Evolutionary conservation across 1,284 basidiomycete species (phyloP).

Genomic region (Anthracocystis walkeri): DNA sequence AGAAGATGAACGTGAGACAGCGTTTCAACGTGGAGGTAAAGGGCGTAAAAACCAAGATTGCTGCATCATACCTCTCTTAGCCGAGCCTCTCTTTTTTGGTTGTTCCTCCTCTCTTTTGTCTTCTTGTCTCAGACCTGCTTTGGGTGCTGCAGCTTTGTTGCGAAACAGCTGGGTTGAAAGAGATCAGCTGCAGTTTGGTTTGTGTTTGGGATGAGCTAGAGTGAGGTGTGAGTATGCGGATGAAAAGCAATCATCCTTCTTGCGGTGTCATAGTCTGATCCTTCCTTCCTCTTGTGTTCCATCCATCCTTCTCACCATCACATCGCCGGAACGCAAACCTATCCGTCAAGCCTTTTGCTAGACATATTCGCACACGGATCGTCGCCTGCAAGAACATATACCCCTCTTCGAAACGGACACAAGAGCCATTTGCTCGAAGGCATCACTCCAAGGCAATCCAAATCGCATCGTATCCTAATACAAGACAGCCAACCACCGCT

Average conservation of each 20-base stretch:
- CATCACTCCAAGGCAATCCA: too few species aligned
- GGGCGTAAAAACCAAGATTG: background rate
- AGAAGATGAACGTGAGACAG: slow-evolving; percentile 8
- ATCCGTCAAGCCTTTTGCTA: background rate
- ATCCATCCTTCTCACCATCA: slow-evolving; percentile 3
- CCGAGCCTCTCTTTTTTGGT: slow-evolving; percentile 1
- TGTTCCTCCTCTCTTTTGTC: background rate
- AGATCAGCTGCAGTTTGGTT: background rate
- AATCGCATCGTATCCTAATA: background rate
- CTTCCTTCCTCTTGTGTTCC: too few species aligned
- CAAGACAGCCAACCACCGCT: background rate
- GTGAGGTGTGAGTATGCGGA: background rate
- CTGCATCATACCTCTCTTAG: background rate
- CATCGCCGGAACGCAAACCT: background rate
- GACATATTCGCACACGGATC: too few species aligned
- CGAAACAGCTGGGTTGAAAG: background rate
- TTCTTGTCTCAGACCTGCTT: background rate
- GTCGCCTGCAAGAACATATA: too few species aligned
- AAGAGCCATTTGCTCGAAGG: too few species aligned
- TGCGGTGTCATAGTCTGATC: background rate
- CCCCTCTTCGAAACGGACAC: too few species aligned
- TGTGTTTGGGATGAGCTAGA: too few species aligned
- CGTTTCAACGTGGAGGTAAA: background rate
- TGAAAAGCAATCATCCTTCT: background rate
- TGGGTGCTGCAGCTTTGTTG: background rate